Percentiles rank a stretch among this genome's conserved stretches.
These are phyloP conservation scores for Crithidia bombi DNA, from an alignment of 208 protist species.

Conservation along the genomic window DNA sequence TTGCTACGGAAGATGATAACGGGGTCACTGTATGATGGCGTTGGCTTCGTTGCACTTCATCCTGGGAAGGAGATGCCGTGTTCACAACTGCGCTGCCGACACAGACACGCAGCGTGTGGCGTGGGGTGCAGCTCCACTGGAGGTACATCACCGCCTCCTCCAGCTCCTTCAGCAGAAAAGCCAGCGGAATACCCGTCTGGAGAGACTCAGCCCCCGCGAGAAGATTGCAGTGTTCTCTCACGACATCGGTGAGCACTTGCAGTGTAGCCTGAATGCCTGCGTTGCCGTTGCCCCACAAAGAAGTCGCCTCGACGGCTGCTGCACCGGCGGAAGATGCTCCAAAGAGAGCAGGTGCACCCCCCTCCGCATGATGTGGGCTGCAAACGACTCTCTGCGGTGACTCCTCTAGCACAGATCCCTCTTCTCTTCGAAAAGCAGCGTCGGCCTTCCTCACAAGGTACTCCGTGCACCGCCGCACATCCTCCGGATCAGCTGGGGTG, in stretches of 20 bases:
- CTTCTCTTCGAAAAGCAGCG: no score
- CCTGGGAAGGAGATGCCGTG: no score
- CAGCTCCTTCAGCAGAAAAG: slow-evolving; percentile 29
- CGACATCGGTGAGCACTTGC: slow-evolving; percentile 4
- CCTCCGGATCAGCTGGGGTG: slow-evolving; percentile 15
- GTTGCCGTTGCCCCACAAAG: slow-evolving; percentile 4
- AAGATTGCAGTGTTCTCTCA: slow-evolving; percentile 17
- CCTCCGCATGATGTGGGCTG: no score
- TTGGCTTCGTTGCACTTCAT: no score
- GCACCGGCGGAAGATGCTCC: no score
- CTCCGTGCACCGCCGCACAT: slow-evolving; percentile 12
- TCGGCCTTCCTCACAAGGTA: not conserved
- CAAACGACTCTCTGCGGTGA: no score
- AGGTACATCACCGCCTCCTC: slow-evolving; percentile 25
- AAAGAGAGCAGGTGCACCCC: no score
- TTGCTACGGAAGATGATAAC: no score
- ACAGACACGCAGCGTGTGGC: not conserved
- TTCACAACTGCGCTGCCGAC: no score
- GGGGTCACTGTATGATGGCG: no score
- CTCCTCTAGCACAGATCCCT: no score
- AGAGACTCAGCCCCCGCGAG: slow-evolving; percentile 48
- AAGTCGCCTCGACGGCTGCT: no score
- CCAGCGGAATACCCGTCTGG: slow-evolving; percentile 47
- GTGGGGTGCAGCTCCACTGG: not conserved
- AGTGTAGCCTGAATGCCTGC: slow-evolving; percentile 10